A percentile compares a stretch with the other conserved stretches of the same genome.
These are phyloP conservation scores for Torrubiellomyces zombiae DNA, from an alignment of 2,329 filamentous ascomycete genomes.

Conservation along the genomic window DNA sequence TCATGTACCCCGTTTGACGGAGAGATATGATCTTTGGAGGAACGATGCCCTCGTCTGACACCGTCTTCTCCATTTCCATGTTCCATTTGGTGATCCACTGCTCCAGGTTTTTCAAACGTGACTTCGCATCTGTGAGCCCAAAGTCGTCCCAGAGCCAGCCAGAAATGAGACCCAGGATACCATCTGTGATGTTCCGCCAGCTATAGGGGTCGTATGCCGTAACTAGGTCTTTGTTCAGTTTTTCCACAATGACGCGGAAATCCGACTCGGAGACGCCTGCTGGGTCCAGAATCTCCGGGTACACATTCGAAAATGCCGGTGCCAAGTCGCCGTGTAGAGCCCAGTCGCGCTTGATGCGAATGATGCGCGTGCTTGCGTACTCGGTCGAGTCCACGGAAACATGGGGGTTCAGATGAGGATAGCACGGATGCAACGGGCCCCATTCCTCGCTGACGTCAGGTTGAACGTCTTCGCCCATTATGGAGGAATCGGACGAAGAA, in stretches of 20 bases:
- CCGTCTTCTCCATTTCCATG: constrained; percentile 41
- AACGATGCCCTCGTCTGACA: constrained; percentile 30
- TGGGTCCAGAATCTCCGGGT: constrained; percentile 88
- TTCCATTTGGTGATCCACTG: constrained; percentile 83
- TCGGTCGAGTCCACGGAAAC: constrained; percentile 63
- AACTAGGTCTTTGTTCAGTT: constrained; percentile 61
- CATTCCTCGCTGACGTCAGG: constrained; percentile 61
- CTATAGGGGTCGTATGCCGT: constrained; percentile 68
- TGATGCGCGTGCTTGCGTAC: constrained; percentile 67
- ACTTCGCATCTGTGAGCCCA: constrained; percentile 61
- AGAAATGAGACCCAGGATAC: constrained; percentile 62
- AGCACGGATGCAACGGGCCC: constrained; percentile 90
- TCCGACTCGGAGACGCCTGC: constrained; percentile 67
- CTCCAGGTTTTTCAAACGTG: constrained; percentile 53
- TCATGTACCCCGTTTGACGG: constrained; percentile 77
- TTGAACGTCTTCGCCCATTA: constrained; percentile 47
- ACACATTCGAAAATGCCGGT: constrained; percentile 85
- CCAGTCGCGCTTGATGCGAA: constrained; percentile 84
- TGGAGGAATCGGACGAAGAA: constrained; percentile 41
- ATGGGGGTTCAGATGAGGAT: constrained; percentile 82
- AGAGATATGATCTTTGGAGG: constrained; percentile 62
- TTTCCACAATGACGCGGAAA: constrained; percentile 67
- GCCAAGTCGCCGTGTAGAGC: constrained; percentile 77
- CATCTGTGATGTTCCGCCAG: constrained; percentile 63
- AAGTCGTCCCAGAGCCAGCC: constrained; percentile 93